These are phyloP conservation scores for Podospora comata DNA, from an alignment of 495 filamentous ascomycete species.

Conservation along the genomic window DNA sequence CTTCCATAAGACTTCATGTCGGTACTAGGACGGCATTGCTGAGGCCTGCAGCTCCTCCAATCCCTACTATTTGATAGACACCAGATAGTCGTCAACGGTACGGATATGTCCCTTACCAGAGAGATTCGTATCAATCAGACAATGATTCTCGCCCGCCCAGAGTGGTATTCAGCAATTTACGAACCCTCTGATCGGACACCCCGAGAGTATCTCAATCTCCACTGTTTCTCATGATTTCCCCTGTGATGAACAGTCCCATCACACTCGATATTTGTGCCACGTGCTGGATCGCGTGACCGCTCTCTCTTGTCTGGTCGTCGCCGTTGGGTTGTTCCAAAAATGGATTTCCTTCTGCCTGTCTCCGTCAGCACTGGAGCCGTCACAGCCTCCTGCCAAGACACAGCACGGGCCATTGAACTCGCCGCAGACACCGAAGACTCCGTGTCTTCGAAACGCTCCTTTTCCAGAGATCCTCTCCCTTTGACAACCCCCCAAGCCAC, in stretches of 20 bases:
- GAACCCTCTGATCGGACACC: not conserved
- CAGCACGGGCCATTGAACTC: constrained; percentile 28
- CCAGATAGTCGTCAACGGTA: too few species aligned
- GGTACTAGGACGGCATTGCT: not conserved
- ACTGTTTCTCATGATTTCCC: not conserved
- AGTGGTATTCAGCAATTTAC: not conserved
- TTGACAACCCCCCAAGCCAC: constrained; percentile 11
- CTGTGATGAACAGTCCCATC: not conserved
- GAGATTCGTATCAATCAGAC: too few species aligned
- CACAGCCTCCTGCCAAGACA: constrained; percentile 34
- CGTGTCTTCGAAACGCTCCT: constrained; percentile 27
- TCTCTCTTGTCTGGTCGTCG: not conserved
- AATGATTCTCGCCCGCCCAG: not conserved
- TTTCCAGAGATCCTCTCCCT: constrained; percentile 15
- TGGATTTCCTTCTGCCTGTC: not conserved
- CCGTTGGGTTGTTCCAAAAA: not conserved
- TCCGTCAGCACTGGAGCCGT: constrained; percentile 7
- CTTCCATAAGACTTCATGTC: not conserved
- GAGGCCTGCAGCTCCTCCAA: not conserved
- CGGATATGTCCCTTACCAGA: too few species aligned
- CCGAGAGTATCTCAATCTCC: not conserved
- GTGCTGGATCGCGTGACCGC: constrained; percentile 17
- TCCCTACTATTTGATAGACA: not conserved
- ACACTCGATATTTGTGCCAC: not conserved
- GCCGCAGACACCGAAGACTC: constrained; percentile 30